Evolutionary conservation across 768 basidiomycete species (phyloP), one percentile per base, ranked within the genome.

Genomic region (Tricholoma flavovirens): DNA sequence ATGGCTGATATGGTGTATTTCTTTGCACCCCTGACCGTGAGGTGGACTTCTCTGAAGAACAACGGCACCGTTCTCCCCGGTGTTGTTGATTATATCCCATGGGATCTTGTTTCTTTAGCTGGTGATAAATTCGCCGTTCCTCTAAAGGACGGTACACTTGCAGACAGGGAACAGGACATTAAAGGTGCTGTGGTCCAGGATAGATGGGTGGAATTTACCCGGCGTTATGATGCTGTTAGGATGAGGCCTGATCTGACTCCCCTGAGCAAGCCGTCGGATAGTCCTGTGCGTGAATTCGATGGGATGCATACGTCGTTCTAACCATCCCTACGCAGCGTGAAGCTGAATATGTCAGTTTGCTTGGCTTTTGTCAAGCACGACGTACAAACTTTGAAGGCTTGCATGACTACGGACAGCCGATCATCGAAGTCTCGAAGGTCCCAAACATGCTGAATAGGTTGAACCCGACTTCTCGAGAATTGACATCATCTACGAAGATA

Each of bases 101-200:
- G 92, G 92, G 74, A 83, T 46, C 66, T 72, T 15, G 76, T 92
- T 43, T 67, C 71, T 30, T 66, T 76, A 21, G 86, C 80, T 3
- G 82, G 77, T 7, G 69, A 74, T 48, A 69, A 76, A 24, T 87
- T 81, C 76, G 75, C 76, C 48, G 69, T 74, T 8, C 75, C 79
- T 3, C 73, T 91, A 21, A 73, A 74, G 49, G 64, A 63, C 43
- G 70, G 71, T 6, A 62, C 66, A 14, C 32, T 73, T 12, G 69
- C 75, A 52, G 64, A 68, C 7, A 63, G 81, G 19, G 71, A 75
- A 30, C 68, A 73, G 35, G 82, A 79, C 49, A 67, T 87, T 17
- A 64, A 76, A 50, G 87, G 90, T 62, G 80, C 83, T 22, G 72
- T 93, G 19, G 73, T 94, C 32, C 88, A 90, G 68, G 90, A 93